phyloP scores from a whole-genome alignment of 2,329 filamentous ascomycete genomes.

The Alternaria postmessia region DNA sequence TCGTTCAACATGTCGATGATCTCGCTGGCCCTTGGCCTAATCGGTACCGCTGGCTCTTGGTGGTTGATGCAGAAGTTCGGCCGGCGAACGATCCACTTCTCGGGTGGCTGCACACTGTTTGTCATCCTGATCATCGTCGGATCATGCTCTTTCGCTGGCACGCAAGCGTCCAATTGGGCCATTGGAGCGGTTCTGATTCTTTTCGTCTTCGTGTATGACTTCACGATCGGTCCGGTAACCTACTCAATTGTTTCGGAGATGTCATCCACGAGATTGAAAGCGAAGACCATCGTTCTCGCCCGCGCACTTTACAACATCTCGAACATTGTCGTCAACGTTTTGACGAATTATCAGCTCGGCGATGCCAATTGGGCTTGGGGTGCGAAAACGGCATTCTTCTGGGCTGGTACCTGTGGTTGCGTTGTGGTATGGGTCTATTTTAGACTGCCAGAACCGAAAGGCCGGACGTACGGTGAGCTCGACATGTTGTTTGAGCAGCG shows the following conservation, averaged over 20 bases:
- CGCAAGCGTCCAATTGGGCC: slow-evolving; percentile 57
- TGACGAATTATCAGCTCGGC: slow-evolving; percentile 62
- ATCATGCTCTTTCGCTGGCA: slow-evolving; percentile 70
- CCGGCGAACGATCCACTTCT: slow-evolving; percentile 76
- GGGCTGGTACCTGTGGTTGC: slow-evolving; percentile 78
- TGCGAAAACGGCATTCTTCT: slow-evolving; percentile 86
- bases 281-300: slow-evolving; percentile 88
- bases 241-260: slow-evolving; percentile 88
- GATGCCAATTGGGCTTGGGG: slow-evolving; percentile 79
- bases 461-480: slow-evolving; percentile 82
- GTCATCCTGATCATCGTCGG: slow-evolving; percentile 79
- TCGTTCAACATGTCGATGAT: slow-evolving; percentile 60
- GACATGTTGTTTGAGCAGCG: slow-evolving; percentile 77
- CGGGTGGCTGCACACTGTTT: slow-evolving; percentile 65
- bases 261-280: slow-evolving; percentile 80
- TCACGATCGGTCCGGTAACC: slow-evolving; percentile 86
- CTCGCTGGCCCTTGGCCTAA: slow-evolving; percentile 70
- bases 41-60: slow-evolving; percentile 82
- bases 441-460: slow-evolving; percentile 78
- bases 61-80: slow-evolving; percentile 80
- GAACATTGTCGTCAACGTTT: slow-evolving; percentile 78
- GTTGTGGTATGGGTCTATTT: slow-evolving; percentile 83
- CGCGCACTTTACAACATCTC: slow-evolving; percentile 78
- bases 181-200: slow-evolving; percentile 43
- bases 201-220: slow-evolving; percentile 75